Base-by-base conservation (phyloP, 2,329 filamentous ascomycete genomes). In the Lanzia echinophila region DNA sequence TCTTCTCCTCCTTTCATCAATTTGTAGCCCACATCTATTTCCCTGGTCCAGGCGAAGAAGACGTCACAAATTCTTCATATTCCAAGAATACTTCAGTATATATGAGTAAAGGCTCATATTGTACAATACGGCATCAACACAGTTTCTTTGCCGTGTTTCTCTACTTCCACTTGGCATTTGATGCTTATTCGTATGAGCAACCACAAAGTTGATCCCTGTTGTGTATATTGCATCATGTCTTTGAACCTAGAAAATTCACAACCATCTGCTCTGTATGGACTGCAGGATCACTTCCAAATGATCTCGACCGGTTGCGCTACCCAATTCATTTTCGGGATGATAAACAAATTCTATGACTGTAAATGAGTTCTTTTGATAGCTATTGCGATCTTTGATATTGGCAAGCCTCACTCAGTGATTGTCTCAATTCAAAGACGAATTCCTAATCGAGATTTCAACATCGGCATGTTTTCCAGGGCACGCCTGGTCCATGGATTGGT, bases 301-400 rank as follows among this genome's bases (percentile, higher is more conserved):
- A 22, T 72, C 45, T 62, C 73, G 47, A 71, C 70, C 41, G 59
- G 64, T 31, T 63, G 58, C 36, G 57, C 61, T 7, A 61, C 63
- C 31, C 64, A 65, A 51, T 57, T 63, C 17, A 53, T 63, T 17
- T 68, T 61, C 33, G 67, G 67, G 5, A 60, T 65, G 8, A 61
- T 68, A 8, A 69, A 67, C 46, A 68, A 64, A 10, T 64, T 68
- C 41, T 68, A 65, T 46, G 62, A 60, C 6, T 54, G 62, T 1
- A 69, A 69, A 61, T 62, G 59, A 56, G 60, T 65, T 15, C 58
- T 65, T 12, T 50, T 69, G 3, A 49, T 31, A 12, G 58, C 64
- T n/a, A 65, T 69, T 53, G 54, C 56, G 7, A 53, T 70, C 3
- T 71, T 71, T 50, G 68, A 71, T 49, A 38, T 69, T 38, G 68